A percentile compares a stretch with the other conserved stretches of the same genome.
phyloP scores from a whole-genome alignment of 2,329 filamentous ascomycete species.

The Zymoseptoria crescenta region DNA sequence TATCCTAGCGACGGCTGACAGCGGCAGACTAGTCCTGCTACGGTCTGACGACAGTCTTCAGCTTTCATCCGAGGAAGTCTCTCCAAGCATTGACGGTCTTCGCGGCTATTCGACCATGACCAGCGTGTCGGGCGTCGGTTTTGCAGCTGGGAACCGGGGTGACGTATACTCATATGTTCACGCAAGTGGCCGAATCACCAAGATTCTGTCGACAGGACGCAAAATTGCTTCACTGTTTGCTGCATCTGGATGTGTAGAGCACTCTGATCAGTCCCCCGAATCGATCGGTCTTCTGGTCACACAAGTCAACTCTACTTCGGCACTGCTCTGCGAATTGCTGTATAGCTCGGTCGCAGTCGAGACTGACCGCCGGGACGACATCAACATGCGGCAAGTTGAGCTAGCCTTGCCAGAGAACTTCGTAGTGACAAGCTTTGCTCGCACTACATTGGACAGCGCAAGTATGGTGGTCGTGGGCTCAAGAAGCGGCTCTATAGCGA shows the following conservation, averaged over 20 bases:
- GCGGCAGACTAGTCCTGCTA: conserved; percentile 48
- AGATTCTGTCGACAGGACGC: conserved; percentile 25
- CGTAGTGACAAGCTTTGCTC: conserved; percentile 44
- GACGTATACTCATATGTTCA: conserved; percentile 33
- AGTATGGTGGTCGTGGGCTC: conserved; percentile 43
- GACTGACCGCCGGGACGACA: conserved; percentile 2
- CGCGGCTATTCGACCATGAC: conserved; percentile 43
- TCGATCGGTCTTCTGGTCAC: conserved; percentile 32
- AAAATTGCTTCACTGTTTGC: conserved; percentile 31
- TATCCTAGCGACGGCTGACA: conserved; percentile 52
- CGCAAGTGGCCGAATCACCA: conserved; percentile 9
- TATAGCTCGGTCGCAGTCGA: not conserved
- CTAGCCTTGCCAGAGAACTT: conserved; percentile 36
- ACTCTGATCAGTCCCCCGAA: not conserved
- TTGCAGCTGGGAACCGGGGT: conserved; percentile 42
- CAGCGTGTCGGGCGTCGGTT: conserved; percentile 33
- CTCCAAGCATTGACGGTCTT: conserved; percentile 28
- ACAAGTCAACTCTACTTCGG: conserved; percentile 30
- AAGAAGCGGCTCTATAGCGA: conserved; percentile 46
- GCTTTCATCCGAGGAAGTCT: conserved; percentile 1
- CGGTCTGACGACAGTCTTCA: conserved; percentile 24
- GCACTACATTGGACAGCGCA: not conserved
- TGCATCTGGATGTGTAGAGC: conserved; percentile 1
- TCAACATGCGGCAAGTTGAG: conserved; percentile 1
- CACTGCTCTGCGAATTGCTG: conserved; percentile 12